Conservation (phyloP, 106 monocot species). For the Agapanthus africanus region DNA sequence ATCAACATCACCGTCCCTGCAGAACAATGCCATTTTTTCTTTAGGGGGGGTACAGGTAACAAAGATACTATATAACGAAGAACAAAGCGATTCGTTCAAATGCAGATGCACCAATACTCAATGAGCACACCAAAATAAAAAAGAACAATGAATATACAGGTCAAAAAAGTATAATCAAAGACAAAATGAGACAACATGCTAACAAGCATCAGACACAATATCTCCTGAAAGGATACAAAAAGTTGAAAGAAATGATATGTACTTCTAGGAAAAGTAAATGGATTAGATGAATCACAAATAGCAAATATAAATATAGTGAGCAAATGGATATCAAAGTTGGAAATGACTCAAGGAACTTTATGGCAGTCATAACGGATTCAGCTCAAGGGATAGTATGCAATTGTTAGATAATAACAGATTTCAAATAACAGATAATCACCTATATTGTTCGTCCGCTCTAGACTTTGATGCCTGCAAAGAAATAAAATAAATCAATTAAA, state of each 20-base stretch:
- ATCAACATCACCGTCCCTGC: conserved; percentile 35
- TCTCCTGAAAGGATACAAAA: not conserved
- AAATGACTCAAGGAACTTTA: not conserved
- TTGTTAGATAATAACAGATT: not conserved
- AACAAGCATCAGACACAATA: not conserved
- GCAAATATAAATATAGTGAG: not conserved
- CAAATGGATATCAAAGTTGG: not conserved
- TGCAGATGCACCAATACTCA: not conserved
- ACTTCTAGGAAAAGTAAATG: not conserved
- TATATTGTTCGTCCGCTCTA: conserved; percentile 12
- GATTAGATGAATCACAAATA: not conserved
- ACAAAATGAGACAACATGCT: not conserved
- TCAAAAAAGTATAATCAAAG: not conserved
- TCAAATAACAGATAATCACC: conserved; percentile 17
- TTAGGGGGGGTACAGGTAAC: not conserved
- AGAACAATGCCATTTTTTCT: not conserved
- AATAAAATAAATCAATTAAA: not conserved
- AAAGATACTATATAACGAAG: not conserved
- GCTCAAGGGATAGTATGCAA: not conserved
- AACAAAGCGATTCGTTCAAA: not conserved
- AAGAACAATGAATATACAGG: not conserved
- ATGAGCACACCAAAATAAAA: not conserved
- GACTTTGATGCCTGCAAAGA: conserved; percentile 23
- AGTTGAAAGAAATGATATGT: not conserved
- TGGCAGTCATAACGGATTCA: not conserved